Base-by-base conservation (phyloP, 306 rosid genomes). In the Cajanus cajan region DNA sequence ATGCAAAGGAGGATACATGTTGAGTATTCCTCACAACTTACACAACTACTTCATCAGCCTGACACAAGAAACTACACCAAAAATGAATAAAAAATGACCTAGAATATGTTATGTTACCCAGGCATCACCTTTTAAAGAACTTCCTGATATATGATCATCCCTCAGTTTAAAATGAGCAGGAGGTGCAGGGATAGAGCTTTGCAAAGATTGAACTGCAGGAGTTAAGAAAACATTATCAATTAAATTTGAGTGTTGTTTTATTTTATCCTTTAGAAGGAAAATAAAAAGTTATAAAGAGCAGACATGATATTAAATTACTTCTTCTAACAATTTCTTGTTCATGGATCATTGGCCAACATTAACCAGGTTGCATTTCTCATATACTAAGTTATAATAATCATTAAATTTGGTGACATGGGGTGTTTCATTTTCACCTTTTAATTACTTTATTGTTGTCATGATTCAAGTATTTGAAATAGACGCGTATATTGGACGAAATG, bases 171-270 rank as follows among this genome's bases (percentile, higher is more conserved):
- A 96, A 87, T 93, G 92, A 78, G 90, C 85, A 0, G 98, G 99
- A 79, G 97, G 97, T 55, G 97, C 92, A 16, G 99, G 99, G 78
- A 96, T 93, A 74, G 99, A 90, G 90, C 94, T 96, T 86, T 87
- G 87, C 81, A 93, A 66, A 64, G 93, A 90, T 88, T 89, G 90
- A 78, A 85, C 99, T 91, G 98, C 83, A 68, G 77, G 79, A 69
- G 77, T 54, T 21, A 61, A 86, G 52, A 72, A 72, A 47, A 77
- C 37, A 62, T 68, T 57, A 77, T 76, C 65, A 74, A 82, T 64
- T 59, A 57, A 55, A 61, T 54, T 6, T 57, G 57, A 64, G 21
- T 81, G 34, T 34, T 12, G 11, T 41, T 62, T 25, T 21, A 33
- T 37, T 65, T 28, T 19, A 39, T 68, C 71, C 62, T 44, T 68